A percentile compares a stretch with the other conserved stretches of the same genome.
phyloP scores from a whole-genome alignment of 2,329 filamentous ascomycete species.

The Acrodontium crateriforme region DNA sequence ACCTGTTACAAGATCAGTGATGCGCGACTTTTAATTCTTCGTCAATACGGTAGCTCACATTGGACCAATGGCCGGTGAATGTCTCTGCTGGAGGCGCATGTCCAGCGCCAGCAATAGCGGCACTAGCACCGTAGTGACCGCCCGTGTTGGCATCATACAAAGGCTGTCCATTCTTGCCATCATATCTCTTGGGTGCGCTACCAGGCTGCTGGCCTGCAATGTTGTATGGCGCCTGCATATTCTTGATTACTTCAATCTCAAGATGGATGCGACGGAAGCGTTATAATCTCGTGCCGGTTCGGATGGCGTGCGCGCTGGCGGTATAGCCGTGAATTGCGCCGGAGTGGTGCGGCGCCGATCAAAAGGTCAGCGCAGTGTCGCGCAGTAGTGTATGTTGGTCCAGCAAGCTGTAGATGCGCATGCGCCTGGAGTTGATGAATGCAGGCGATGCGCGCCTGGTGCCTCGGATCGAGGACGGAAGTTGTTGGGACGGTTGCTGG shows the following conservation, averaged over 20 bases:
- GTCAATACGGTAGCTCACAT: constrained; percentile 43
- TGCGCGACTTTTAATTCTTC: background rate
- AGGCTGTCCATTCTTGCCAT: constrained; percentile 36
- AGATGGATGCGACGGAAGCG: too few species aligned
- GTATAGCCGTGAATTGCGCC: too few species aligned
- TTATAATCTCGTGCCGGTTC: background rate
- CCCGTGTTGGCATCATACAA: constrained; percentile 33
- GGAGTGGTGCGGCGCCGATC: too few species aligned
- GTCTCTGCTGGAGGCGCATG: constrained; percentile 80
- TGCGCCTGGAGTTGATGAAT: too few species aligned
- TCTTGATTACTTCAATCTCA: background rate
- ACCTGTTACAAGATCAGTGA: constrained; percentile 44
- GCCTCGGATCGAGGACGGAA: too few species aligned
- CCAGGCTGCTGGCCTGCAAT: constrained; percentile 16
- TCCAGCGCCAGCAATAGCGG: constrained; percentile 70
- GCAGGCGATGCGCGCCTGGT: too few species aligned
- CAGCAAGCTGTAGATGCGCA: too few species aligned
- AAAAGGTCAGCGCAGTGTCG: too few species aligned
- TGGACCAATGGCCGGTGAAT: constrained; percentile 89
- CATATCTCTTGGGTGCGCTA: constrained; percentile 31
- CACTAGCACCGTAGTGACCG: constrained; percentile 34
- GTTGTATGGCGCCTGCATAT: constrained; percentile 19
- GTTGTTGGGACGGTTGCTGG: too few species aligned
- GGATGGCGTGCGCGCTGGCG: background rate
- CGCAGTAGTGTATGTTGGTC: too few species aligned